Evolutionary conservation across 768 basidiomycete species (phyloP).

Genomic region (Daedaleopsis sinensis): DNA sequence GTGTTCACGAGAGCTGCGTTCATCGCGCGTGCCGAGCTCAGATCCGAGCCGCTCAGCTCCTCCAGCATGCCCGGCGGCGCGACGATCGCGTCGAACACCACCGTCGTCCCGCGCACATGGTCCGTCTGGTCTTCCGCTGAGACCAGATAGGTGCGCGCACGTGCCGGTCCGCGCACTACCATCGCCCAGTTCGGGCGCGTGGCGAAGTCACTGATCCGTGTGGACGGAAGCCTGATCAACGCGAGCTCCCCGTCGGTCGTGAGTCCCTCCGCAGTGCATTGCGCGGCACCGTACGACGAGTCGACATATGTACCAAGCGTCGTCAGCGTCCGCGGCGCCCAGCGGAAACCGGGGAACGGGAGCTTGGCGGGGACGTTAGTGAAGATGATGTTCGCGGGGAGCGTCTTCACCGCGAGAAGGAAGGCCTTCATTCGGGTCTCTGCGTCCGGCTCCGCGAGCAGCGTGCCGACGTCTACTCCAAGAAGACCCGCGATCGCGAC

Average conservation of each 20-base stretch:
- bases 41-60: no score
- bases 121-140: no score
- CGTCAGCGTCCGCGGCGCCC: not conserved
- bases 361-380: not conserved
- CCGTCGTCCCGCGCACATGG: no score
- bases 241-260: not conserved
- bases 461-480: not conserved
- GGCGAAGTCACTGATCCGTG: not conserved
- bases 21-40: no score
- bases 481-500: constrained; percentile 10
- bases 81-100: no score
- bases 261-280: not conserved
- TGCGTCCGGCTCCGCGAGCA: not conserved
- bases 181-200: no score
- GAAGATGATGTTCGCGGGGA: not conserved
- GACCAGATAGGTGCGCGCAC: no score
- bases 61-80: no score
- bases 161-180: no score
- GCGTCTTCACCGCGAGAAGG: not conserved
- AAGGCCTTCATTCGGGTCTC: not conserved
- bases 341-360: not conserved
- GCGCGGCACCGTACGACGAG: not conserved
- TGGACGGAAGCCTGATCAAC: constrained; percentile 27
- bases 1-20: no score
- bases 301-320: not conserved